These are phyloP conservation scores for Colletotrichum coccodes DNA, from an alignment of 2,329 filamentous ascomycete genomes.

Conservation along the genomic window DNA sequence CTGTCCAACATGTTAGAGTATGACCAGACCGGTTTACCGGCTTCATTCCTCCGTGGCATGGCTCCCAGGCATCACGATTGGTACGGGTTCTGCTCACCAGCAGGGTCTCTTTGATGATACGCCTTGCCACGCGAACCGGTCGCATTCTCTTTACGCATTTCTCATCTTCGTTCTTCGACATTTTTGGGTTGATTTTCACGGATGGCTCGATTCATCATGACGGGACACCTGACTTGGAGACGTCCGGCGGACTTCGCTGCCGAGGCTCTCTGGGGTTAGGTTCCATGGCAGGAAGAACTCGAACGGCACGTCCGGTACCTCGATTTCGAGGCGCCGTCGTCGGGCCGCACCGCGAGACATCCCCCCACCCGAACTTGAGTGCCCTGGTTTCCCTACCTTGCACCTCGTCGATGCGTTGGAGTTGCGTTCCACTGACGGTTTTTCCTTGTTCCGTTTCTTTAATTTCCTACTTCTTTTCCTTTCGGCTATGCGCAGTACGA, in stretches of 20 bases:
- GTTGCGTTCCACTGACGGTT: slow-evolving; percentile 41
- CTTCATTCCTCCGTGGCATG: slow-evolving; percentile 27
- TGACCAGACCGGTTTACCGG: slow-evolving; percentile 29
- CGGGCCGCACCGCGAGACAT: slow-evolving; percentile 34
- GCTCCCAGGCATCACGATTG: slow-evolving; percentile 31
- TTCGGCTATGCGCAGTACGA: slow-evolving; percentile 23
- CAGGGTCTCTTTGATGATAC: slow-evolving; percentile 30
- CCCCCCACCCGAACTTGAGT: slow-evolving; percentile 12
- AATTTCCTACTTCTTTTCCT: slow-evolving; percentile 36
- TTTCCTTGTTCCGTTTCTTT: slow-evolving; percentile 30
- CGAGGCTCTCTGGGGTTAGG: background rate
- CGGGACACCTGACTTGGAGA: slow-evolving; percentile 36
- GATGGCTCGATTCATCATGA: slow-evolving; percentile 46
- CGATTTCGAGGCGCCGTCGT: slow-evolving; percentile 42
- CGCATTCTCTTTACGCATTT: slow-evolving; percentile 45
- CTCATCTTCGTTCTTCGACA: slow-evolving; percentile 56
- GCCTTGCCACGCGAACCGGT: slow-evolving; percentile 48
- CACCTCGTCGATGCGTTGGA: slow-evolving; percentile 49
- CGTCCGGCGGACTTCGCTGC: background rate
- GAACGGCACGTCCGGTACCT: slow-evolving; percentile 54
- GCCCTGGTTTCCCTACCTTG: slow-evolving; percentile 5
- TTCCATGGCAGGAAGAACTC: slow-evolving; percentile 29
- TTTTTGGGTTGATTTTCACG: slow-evolving; percentile 37
- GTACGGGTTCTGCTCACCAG: slow-evolving; percentile 32
- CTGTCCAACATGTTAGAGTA: slow-evolving; percentile 36